Conservation (phyloP, 2,329 filamentous ascomycete species). For the Dichotomopilus funicola region DNA sequence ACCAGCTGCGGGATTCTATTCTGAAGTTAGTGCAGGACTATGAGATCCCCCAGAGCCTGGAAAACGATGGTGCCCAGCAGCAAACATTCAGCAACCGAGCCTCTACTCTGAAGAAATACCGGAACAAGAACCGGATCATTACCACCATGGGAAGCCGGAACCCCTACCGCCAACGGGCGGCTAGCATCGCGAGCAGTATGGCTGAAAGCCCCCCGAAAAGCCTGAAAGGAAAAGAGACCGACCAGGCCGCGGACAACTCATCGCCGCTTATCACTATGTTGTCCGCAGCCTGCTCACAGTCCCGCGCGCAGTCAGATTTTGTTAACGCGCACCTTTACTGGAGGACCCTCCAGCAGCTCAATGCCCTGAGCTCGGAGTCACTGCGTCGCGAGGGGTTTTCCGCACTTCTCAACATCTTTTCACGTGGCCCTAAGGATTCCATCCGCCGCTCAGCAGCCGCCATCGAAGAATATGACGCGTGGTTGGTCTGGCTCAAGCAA, state of each 20-base stretch:
- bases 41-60: conserved; percentile 64
- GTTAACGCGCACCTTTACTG: conserved; percentile 79
- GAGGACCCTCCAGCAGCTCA: conserved; percentile 71
- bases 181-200: conserved; percentile 25
- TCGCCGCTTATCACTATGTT: conserved; percentile 60
- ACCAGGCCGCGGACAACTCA: conserved; percentile 32
- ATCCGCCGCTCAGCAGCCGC: conserved; percentile 64
- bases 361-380: conserved; percentile 52
- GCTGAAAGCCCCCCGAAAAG: conserved; percentile 24
- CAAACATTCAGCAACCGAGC: conserved; percentile 64
- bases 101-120: conserved; percentile 53
- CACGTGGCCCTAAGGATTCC: conserved; percentile 61
- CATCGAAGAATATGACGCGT: conserved; percentile 72
- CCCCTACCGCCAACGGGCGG: conserved; percentile 41
- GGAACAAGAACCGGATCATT: conserved; percentile 52
- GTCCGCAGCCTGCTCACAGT: conserved; percentile 68
- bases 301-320: conserved; percentile 73
- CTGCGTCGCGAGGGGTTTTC: conserved; percentile 63
- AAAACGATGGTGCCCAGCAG: conserved; percentile 52
- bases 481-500: conserved; percentile 78
- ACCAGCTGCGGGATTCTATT: conserved; percentile 73
- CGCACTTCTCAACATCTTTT: conserved; percentile 66
- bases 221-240: conserved; percentile 27
- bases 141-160: conserved; percentile 52
- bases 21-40: conserved; percentile 76